A percentile compares a stretch with the other conserved stretches of the same genome.
These are phyloP conservation scores for Canavalia gladiata DNA, from an alignment of 306 rosid genomes.

Conservation along the genomic window DNA sequence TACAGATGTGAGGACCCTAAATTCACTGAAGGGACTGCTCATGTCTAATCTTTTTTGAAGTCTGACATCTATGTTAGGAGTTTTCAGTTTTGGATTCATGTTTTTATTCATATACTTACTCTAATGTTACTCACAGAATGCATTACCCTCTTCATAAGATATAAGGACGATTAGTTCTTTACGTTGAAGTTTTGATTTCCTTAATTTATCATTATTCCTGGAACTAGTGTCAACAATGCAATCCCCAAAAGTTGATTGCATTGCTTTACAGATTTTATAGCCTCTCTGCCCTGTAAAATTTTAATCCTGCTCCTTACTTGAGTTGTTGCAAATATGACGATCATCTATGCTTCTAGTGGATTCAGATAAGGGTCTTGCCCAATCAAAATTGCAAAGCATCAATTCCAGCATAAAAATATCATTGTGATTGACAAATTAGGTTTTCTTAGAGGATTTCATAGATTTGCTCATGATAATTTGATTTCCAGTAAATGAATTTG, in stretches of 20 bases:
- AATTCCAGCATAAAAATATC: no score
- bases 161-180: conserved; percentile 58
- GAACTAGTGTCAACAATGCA: conserved; percentile 48
- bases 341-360: neutral
- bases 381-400: neutral
- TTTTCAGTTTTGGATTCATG: conserved; percentile 51
- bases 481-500: neutral
- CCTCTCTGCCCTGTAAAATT: conserved; percentile 14
- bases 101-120: conserved; percentile 49
- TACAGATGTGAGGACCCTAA: conserved; percentile 98
- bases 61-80: conserved; percentile 36
- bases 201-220: conserved; percentile 46
- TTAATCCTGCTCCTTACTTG: conserved; percentile 1
- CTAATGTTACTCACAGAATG: conserved; percentile 42
- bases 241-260: conserved; percentile 22
- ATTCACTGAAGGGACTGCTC: conserved; percentile 94
- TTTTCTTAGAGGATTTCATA: neutral
- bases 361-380: neutral
- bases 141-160: conserved; percentile 39
- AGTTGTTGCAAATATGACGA: neutral
- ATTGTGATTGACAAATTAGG: neutral
- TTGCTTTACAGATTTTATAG: neutral
- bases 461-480: neutral
- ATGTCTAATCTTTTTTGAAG: conserved; percentile 61
- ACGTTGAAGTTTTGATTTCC: conserved; percentile 53